A percentile compares a stretch with the other conserved stretches of the same genome.
Conservation (phyloP, 1,139 yeast species). For the Saccharomyces hybrid region DNA sequence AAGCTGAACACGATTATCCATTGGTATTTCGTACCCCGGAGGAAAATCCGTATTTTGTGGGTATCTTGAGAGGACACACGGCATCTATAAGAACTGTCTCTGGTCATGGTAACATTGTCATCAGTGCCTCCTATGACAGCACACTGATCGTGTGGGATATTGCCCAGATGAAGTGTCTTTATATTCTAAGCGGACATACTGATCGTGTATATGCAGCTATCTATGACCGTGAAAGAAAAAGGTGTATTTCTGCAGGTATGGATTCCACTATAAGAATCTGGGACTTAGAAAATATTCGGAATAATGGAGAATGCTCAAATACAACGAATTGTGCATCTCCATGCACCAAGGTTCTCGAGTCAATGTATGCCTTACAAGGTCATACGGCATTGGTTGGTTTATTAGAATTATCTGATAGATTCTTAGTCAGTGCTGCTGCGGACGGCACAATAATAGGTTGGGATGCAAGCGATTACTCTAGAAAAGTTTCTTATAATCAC, state of each 20-base stretch:
- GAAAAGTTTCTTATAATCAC: slow-evolving; percentile 60
- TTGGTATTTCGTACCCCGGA: slow-evolving; percentile 36
- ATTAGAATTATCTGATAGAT: slow-evolving; percentile 65
- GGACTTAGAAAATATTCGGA: slow-evolving; percentile 50
- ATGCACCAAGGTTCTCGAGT: slow-evolving; percentile 26
- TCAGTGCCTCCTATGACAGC: slow-evolving; percentile 86
- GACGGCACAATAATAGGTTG: slow-evolving; percentile 85
- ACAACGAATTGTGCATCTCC: slow-evolving; percentile 20
- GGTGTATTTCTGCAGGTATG: slow-evolving; percentile 88
- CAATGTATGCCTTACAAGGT: slow-evolving; percentile 42
- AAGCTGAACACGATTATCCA: slow-evolving; percentile 30
- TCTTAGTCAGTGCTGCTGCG: slow-evolving; percentile 92
- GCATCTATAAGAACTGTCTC: slow-evolving; percentile 82
- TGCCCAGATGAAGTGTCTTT: slow-evolving; percentile 61
- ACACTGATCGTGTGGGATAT: slow-evolving; percentile 90
- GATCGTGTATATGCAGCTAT: slow-evolving; percentile 84
- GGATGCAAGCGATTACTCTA: slow-evolving; percentile 75
- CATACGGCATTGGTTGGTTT: slow-evolving; percentile 87
- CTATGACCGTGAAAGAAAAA: slow-evolving; percentile 61
- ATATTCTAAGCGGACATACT: slow-evolving; percentile 74
- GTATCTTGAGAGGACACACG: slow-evolving; percentile 73
- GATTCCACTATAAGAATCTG: slow-evolving; percentile 84
- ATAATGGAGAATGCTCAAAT: slow-evolving; percentile 24
- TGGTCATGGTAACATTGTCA: slow-evolving; percentile 74
- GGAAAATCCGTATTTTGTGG: slow-evolving; percentile 64